Evolutionary conservation across 257 asterid genomes (phyloP).

Genomic region (Solanum chmielewskii): DNA sequence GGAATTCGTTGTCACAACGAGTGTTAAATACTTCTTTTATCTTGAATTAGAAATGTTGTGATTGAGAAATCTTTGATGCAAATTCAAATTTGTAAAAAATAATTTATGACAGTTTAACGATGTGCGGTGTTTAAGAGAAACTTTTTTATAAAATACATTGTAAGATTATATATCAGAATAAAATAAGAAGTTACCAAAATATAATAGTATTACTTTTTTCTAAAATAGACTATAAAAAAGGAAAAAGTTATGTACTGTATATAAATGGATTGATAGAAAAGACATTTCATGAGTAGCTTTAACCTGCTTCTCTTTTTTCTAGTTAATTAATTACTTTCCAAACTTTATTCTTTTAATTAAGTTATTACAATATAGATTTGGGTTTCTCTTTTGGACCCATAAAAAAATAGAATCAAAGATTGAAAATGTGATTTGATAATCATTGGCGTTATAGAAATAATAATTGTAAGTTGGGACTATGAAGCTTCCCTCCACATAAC

Average conservation of each 20-base stretch:
- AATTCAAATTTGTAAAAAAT: too few species aligned
- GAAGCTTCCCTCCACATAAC: neutral
- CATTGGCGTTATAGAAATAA: neutral
- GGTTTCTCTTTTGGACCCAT: neutral
- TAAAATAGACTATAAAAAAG: too few species aligned
- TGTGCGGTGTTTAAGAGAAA: neutral
- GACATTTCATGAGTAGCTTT: neutral
- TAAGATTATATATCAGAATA: neutral
- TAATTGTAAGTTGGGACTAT: neutral
- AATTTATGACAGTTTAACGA: too few species aligned
- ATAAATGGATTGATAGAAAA: too few species aligned
- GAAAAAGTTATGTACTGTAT: too few species aligned
- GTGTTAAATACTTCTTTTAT: too few species aligned
- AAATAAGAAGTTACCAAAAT: neutral
- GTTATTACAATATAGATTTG: neutral
- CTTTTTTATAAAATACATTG: neutral
- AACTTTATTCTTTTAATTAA: neutral
- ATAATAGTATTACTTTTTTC: too few species aligned
- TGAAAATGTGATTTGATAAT: neutral
- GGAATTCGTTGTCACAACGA: neutral
- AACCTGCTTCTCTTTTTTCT: neutral
- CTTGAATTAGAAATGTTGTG: neutral
- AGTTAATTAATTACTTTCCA: neutral
- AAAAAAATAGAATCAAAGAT: neutral
- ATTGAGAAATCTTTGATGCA: fast-evolving